Percentiles rank a stretch among this genome's conserved stretches.
These are phyloP conservation scores for Ceratocystis cacaofunesta DNA, from an alignment of 2,329 filamentous ascomycete genomes.

Conservation along the genomic window DNA sequence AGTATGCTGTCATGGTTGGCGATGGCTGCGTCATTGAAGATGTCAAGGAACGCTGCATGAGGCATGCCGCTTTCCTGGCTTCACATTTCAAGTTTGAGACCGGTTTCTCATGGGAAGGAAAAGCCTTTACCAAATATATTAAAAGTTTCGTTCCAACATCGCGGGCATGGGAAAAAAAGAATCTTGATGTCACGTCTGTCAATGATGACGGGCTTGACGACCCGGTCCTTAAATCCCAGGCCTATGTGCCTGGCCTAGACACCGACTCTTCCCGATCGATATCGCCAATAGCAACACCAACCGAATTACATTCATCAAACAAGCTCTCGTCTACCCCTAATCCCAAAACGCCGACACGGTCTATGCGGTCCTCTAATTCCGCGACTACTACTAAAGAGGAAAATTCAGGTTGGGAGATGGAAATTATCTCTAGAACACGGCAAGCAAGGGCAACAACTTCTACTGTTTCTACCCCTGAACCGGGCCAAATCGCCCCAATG, in stretches of 20 bases:
- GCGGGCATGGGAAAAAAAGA: constrained; percentile 12
- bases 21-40: constrained; percentile 39
- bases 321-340: background rate
- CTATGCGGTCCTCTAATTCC: background rate
- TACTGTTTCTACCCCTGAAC: background rate
- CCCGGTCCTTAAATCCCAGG: constrained; percentile 1
- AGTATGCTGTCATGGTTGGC: constrained; percentile 39
- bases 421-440: background rate
- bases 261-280: background rate
- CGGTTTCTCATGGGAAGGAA: constrained; percentile 30
- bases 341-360: background rate
- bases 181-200: constrained; percentile 21
- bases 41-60: constrained; percentile 31
- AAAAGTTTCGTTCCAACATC: constrained; percentile 15
- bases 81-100: constrained; percentile 34
- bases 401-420: background rate
- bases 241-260: background rate
- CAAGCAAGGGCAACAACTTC: background rate
- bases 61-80: constrained; percentile 38
- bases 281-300: background rate
- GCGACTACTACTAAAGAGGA: background rate
- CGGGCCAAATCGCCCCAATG: background rate
- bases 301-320: background rate
- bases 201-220: constrained; percentile 19
- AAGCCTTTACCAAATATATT: constrained; percentile 37